phyloP scores from a whole-genome alignment of 2,329 filamentous ascomycete genomes.

The Ophiognomonia clavigignenti-juglandacearum region DNA sequence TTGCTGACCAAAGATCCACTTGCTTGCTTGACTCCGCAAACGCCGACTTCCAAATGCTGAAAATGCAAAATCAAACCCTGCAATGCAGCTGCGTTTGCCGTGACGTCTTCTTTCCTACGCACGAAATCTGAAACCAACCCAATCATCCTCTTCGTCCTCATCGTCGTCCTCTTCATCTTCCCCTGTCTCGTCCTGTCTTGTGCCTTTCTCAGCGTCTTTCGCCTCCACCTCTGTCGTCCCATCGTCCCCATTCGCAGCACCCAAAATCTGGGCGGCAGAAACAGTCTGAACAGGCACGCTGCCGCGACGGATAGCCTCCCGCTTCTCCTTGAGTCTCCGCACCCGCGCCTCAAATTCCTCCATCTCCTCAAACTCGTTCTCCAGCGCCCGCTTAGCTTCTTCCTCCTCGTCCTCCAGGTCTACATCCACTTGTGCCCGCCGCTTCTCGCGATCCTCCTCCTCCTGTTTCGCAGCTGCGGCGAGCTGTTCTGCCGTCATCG shows the following conservation, averaged over 20 bases:
- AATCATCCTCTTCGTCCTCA: constrained; percentile 48
- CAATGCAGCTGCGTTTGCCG: not conserved
- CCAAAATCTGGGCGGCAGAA: constrained; percentile 6
- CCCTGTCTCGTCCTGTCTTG: constrained; percentile 25
- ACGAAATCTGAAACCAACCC: constrained; percentile 54
- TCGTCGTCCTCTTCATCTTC: too few species aligned
- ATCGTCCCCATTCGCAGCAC: not conserved
- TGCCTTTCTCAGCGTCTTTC: constrained; percentile 12
- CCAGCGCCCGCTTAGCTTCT: constrained; percentile 67
- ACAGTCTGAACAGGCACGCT: too few species aligned
- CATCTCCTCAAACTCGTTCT: constrained; percentile 81
- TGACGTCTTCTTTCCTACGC: constrained; percentile 11
- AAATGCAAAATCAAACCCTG: too few species aligned
- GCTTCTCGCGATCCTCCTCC: constrained; percentile 44
- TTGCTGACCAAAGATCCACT: too few species aligned
- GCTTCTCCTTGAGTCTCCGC: constrained; percentile 60
- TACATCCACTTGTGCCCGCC: constrained; percentile 50
- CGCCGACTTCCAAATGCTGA: too few species aligned
- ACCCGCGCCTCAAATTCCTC: constrained; percentile 71
- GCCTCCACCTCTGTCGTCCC: not conserved
- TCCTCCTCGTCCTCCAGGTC: constrained; percentile 65
- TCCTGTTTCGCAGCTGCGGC: constrained; percentile 47
- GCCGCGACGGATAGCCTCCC: constrained; percentile 58
- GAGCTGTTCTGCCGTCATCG: constrained; percentile 59
- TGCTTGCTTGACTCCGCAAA: too few species aligned